Percentiles rank a stretch among this genome's conserved stretches.
These are phyloP conservation scores for Mallotus japonicus DNA, from an alignment of 441 rosid species.

Conservation along the genomic window DNA sequence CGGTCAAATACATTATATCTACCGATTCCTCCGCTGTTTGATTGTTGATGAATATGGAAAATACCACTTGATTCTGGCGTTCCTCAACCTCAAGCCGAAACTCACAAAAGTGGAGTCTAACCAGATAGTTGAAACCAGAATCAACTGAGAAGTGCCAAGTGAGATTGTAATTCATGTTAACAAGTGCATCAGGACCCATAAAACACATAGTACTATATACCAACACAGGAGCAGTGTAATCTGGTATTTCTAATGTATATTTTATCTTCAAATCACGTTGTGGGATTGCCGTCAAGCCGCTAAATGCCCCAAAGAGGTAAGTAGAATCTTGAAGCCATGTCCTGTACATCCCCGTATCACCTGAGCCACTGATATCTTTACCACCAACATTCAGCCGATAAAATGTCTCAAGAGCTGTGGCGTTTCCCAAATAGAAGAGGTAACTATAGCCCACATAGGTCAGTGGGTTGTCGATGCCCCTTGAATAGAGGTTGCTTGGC, in stretches of 20 bases:
- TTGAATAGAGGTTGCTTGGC: too few species aligned
- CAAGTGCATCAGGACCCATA: background rate
- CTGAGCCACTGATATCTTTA: too few species aligned
- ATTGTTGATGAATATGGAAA: conserved; percentile 15
- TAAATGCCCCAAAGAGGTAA: too few species aligned
- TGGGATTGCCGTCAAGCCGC: too few species aligned
- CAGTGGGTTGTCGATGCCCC: too few species aligned
- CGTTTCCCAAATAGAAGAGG: too few species aligned
- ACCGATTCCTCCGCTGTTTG: background rate
- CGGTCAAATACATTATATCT: conserved; percentile 8
- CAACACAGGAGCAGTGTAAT: conserved; percentile 11
- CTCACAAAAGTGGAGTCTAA: conserved; percentile 25
- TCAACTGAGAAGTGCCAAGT: conserved; percentile 21
- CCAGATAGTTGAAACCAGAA: conserved; percentile 19
- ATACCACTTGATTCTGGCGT: conserved; percentile 6
- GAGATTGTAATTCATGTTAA: conserved; percentile 12
- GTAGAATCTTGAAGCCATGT: too few species aligned
- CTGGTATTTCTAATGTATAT: background rate
- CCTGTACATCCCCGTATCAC: too few species aligned
- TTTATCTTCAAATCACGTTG: too few species aligned
- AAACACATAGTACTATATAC: conserved; percentile 9
- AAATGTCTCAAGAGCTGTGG: too few species aligned
- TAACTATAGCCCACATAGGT: too few species aligned
- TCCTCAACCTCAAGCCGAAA: background rate
- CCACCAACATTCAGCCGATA: too few species aligned